Evolutionary conservation across 106 monocot genomes (phyloP).

Genomic region (Agapanthus africanus): DNA sequence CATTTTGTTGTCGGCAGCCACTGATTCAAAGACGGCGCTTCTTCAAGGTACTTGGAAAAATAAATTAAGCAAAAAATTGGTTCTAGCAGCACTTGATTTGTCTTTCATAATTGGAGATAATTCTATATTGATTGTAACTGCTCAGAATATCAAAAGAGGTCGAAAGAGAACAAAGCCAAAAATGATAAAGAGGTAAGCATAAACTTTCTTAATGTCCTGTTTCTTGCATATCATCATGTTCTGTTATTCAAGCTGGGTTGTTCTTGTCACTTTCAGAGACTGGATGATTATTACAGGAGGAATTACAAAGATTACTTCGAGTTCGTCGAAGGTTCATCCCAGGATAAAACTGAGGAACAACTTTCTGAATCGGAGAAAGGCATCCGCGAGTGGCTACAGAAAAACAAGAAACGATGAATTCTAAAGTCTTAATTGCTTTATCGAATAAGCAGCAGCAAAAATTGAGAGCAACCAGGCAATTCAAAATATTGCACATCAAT

Average conservation of each 20-base stretch:
- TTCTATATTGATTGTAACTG: not conserved
- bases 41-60: conserved; percentile 40
- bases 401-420: conserved; percentile 34
- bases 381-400: conserved; percentile 71
- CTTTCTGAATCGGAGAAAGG: conserved; percentile 75
- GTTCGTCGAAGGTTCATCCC: conserved; percentile 53
- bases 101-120: not conserved
- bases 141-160: conserved; percentile 71
- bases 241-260: not conserved
- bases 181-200: conserved; percentile 55
- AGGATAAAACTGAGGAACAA: conserved; percentile 49
- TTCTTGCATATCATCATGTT: not conserved
- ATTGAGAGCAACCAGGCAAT: no score
- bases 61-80: not conserved
- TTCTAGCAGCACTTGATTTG: not conserved
- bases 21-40: conserved; percentile 46
- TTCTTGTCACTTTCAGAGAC: conserved; percentile 34
- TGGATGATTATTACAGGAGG: conserved; percentile 68
- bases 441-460: no score
- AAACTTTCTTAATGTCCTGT: not conserved
- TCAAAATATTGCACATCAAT: not conserved
- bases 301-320: conserved; percentile 95
- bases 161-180: conserved; percentile 16
- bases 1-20: conserved; percentile 12
- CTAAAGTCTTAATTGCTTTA: no score